Percentiles rank a stretch among this genome's conserved stretches.
Evolutionary conservation across 164 flowering plant species (phyloP).

Genomic region (Piper longum): DNA sequence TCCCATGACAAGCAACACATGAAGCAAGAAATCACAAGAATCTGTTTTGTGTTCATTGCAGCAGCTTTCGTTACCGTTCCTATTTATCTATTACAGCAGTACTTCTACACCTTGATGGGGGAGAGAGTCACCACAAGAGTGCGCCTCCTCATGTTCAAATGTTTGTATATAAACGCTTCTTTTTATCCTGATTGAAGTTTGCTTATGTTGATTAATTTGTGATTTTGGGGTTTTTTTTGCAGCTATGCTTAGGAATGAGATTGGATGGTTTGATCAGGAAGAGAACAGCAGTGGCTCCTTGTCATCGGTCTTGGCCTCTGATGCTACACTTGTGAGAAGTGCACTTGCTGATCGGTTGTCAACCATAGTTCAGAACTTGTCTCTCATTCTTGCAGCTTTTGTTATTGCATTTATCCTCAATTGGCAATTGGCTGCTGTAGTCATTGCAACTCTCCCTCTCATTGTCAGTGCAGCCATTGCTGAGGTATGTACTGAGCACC

Average conservation of each 20-base stretch:
- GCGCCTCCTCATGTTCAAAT: conserved; percentile 66
- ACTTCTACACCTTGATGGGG: conserved; percentile 56
- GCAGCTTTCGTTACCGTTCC: conserved; percentile 35
- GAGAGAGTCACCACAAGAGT: conserved; percentile 52
- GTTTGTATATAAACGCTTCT: conserved; percentile 12
- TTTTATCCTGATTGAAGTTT: not conserved
- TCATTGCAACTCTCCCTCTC: conserved; percentile 53
- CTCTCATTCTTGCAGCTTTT: conserved; percentile 55
- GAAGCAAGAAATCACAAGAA: conserved; percentile 28
- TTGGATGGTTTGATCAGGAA: conserved; percentile 76
- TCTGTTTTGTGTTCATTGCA: conserved; percentile 48
- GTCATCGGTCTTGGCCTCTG: conserved; percentile 45
- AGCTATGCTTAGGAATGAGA: conserved; percentile 71
- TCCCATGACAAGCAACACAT: conserved; percentile 25
- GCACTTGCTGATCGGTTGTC: conserved; percentile 62
- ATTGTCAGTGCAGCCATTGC: conserved; percentile 51
- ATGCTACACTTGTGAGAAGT: conserved; percentile 55
- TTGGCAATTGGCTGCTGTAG: conserved; percentile 63
- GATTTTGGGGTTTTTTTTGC: conserved; percentile 6
- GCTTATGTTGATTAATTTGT: not conserved
- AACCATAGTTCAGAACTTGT: conserved; percentile 51
- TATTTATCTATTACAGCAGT: conserved; percentile 53
- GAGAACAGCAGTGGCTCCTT: conserved; percentile 50
- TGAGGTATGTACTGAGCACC: conserved; percentile 26
- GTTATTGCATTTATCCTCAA: conserved; percentile 40